A percentile compares a stretch with the other conserved stretches of the same genome.
Conservation (phyloP, 495 filamentous ascomycete genomes). For the Trypethelium eluteriae region DNA sequence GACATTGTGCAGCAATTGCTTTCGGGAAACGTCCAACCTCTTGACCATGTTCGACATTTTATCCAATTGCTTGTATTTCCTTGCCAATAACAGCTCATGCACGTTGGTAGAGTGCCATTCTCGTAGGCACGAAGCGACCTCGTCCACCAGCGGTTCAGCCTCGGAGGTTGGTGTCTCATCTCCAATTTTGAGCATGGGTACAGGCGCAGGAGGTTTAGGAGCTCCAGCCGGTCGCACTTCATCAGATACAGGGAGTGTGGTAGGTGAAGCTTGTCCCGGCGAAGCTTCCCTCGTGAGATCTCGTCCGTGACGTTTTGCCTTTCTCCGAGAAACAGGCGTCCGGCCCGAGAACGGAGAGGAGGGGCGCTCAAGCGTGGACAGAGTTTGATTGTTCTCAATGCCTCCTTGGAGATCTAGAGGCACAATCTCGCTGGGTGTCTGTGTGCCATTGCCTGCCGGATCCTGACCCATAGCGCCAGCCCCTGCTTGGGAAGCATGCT, state of each 20-base stretch:
- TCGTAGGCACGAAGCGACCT: constrained; percentile 89
- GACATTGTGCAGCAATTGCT: constrained; percentile 88
- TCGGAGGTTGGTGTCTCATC: constrained; percentile 87
- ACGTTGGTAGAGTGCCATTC: constrained; percentile 98
- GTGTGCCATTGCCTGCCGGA: constrained; percentile 22
- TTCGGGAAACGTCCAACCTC: constrained; percentile 69
- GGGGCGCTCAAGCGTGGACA: neutral
- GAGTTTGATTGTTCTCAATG: constrained; percentile 19
- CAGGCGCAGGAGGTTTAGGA: constrained; percentile 79
- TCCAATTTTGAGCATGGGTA: constrained; percentile 94
- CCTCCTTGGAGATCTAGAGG: constrained; percentile 21
- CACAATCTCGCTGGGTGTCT: constrained; percentile 12
- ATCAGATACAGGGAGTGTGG: constrained; percentile 21
- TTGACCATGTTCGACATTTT: constrained; percentile 71
- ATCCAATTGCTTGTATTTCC: constrained; percentile 73
- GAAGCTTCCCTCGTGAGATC: constrained; percentile 19
- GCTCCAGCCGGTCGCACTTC: constrained; percentile 50
- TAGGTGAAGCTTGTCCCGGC: constrained; percentile 11
- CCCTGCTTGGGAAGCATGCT: neutral
- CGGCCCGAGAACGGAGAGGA: constrained; percentile 18
- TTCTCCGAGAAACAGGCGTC: neutral
- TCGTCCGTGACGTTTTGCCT: constrained; percentile 17
- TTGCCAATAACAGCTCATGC: constrained; percentile 79
- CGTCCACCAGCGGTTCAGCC: constrained; percentile 88
- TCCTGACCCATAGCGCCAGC: neutral